These are phyloP conservation scores for Boletellus ananiceps DNA, from an alignment of 768 basidiomycete species.

Conservation along the genomic window DNA sequence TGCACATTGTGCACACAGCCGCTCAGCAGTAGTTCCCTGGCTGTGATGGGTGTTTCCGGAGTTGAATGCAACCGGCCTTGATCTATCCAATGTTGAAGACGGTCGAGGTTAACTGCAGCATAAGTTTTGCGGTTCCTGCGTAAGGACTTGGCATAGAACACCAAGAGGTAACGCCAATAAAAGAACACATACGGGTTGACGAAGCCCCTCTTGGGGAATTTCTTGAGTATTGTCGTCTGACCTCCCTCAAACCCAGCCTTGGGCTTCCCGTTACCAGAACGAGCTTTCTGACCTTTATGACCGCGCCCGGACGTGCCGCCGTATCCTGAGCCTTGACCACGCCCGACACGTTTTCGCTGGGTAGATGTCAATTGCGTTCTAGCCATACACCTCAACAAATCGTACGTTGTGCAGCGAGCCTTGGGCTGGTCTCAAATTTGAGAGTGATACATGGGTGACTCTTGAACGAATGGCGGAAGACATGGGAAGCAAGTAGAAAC, in stretches of 20 bases:
- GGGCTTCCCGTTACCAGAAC: conserved; percentile 81
- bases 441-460: conserved; percentile 49
- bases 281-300: conserved; percentile 93
- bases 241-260: conserved; percentile 91
- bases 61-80: conserved; percentile 76
- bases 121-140: conserved; percentile 68
- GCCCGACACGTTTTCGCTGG: conserved; percentile 91
- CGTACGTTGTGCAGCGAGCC: conserved; percentile 67
- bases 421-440: conserved; percentile 65
- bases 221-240: conserved; percentile 87
- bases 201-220: conserved; percentile 93
- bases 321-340: conserved; percentile 87
- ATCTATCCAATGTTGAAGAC: conserved; percentile 88
- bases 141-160: not conserved
- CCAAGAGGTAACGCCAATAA: not conserved
- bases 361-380: conserved; percentile 7
- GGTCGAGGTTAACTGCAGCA: conserved; percentile 82
- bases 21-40: conserved; percentile 75
- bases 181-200: conserved; percentile 70
- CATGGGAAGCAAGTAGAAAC: conserved; percentile 21
- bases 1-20: conserved; percentile 85
- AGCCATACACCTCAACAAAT: not conserved
- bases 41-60: conserved; percentile 81
- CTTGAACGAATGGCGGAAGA: conserved; percentile 33
- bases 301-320: conserved; percentile 93